These are phyloP conservation scores for Psophocarpus tetragonolobus DNA, from an alignment of 306 rosid genomes.

Conservation along the genomic window DNA sequence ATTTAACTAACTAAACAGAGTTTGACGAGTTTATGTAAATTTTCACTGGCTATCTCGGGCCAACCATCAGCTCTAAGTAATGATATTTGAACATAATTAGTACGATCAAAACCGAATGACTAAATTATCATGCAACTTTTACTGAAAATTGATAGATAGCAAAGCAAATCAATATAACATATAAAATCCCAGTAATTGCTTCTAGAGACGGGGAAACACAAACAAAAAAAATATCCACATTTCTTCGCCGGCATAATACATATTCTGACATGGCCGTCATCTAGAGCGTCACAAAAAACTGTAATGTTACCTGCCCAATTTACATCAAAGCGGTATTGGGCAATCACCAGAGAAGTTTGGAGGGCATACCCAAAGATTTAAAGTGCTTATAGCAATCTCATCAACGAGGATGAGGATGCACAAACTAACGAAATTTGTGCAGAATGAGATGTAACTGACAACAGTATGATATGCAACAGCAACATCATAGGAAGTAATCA, in stretches of 20 bases:
- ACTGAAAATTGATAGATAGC: not conserved
- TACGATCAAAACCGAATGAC: constrained; percentile 21
- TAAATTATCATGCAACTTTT: not conserved
- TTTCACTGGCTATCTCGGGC: not conserved
- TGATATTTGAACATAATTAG: not conserved
- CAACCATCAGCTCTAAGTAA: not conserved
- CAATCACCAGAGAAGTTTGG: constrained; percentile 31
- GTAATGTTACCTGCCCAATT: constrained; percentile 47
- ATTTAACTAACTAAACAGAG: not conserved
- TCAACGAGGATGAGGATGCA: constrained; percentile 29
- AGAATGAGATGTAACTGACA: constrained; percentile 22
- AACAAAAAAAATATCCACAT: constrained; percentile 38
- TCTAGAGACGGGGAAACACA: constrained; percentile 14
- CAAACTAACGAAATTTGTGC: constrained; percentile 35
- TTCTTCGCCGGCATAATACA: constrained; percentile 46
- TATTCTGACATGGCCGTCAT: constrained; percentile 36
- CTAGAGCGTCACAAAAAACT: constrained; percentile 44
- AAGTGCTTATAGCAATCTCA: constrained; percentile 47
- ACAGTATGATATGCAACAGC: constrained; percentile 28
- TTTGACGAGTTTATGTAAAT: not conserved
- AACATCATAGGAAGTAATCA: constrained; percentile 76
- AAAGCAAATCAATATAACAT: constrained; percentile 36
- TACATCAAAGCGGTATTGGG: constrained; percentile 44
- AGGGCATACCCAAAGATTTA: constrained; percentile 37
- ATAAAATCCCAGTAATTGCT: constrained; percentile 31